Base-by-base conservation (phyloP, 148 eudicot genomes). In the Fallopia convolvulus region DNA sequence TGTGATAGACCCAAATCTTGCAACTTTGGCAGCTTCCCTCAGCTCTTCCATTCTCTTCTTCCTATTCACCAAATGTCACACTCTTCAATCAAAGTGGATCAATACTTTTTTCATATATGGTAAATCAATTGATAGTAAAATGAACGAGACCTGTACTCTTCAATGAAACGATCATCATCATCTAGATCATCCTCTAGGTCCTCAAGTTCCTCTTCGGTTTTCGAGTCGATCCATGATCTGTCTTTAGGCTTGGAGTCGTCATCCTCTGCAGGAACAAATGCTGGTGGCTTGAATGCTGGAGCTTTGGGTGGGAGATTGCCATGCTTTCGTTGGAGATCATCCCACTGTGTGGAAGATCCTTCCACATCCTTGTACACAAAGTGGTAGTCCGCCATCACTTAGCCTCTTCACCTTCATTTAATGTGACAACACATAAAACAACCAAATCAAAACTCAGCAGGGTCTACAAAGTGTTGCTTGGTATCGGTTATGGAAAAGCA, bases 121-220 rank as follows among this genome's bases (percentile, higher is more conserved):
- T 65, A 33, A 21, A 44, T 23, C 4, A 70, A 48, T 15, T 32
- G 48, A 40, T 6, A 77, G n/a, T 18, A 7, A 0, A 7, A 77
- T 18, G 68, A 46, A 14, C 20, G 68, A 58, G 21, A 94, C 98
- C 98, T 87, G 88, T 92, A 94, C 6, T 92, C 92, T 75, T 84
- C 76, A 2, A 94, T 92, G 68, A 94, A 94, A 36, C 96, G 93
- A 79, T 94, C 93, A 40, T 94, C 93, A 40, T 94, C 98, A 36
- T 89, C 96, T 5, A 94, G 85, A 88, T 90, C 95, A 46, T 94
- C 98, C 78, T 94, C 98, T 8, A 94, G 91, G 83, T 92, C 98
- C 75, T 92, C 89, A 6, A 94, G 93, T 78, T 94, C 93, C 20
- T 89, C 93, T 30, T 89, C 93, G 15, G 91, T 89, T 80, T 88